Evolutionary conservation across 768 basidiomycete species (phyloP).

Genomic region (Tephrocybe sp.): DNA sequence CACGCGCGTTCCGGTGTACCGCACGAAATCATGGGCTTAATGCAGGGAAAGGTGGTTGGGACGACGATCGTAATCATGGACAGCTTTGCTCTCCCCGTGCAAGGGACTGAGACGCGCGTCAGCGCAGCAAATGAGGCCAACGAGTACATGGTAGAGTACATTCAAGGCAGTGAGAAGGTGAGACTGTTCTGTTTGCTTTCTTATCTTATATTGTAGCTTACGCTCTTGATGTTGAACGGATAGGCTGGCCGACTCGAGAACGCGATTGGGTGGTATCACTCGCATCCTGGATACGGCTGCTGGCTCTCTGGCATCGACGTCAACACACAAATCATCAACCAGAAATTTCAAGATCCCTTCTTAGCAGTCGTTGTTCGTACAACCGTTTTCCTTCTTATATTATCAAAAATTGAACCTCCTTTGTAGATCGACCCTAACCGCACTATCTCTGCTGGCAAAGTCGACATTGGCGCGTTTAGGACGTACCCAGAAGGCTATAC

Average conservation of each 20-base stretch:
- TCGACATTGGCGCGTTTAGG: constrained; percentile 98
- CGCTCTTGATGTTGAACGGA: background rate
- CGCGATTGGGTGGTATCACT: constrained; percentile 97
- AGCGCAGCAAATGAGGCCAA: constrained; percentile 95
- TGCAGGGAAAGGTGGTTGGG: constrained; percentile 93
- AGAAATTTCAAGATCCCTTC: constrained; percentile 94
- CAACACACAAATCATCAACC: constrained; percentile 93
- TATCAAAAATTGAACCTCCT: background rate
- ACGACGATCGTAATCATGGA: constrained; percentile 86
- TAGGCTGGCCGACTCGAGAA: constrained; percentile 85
- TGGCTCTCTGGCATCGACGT: constrained; percentile 99
- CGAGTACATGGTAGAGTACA: constrained; percentile 98
- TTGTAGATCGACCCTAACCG: constrained; percentile 93
- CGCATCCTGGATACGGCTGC: constrained; percentile 98
- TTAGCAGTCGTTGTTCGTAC: constrained; percentile 88
- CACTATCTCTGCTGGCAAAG: constrained; percentile 96
- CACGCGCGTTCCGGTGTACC: constrained; percentile 96
- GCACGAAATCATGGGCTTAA: constrained; percentile 99
- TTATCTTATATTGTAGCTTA: background rate
- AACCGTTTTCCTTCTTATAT: background rate
- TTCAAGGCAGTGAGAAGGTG: constrained; percentile 78
- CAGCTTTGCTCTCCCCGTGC: constrained; percentile 94
- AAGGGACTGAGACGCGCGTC: constrained; percentile 97
- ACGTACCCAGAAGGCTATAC: constrained; percentile 96
- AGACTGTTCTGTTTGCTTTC: constrained; percentile 14